Base-by-base conservation (phyloP, 306 rosid genomes). In the Fragaria iinumae region DNA sequence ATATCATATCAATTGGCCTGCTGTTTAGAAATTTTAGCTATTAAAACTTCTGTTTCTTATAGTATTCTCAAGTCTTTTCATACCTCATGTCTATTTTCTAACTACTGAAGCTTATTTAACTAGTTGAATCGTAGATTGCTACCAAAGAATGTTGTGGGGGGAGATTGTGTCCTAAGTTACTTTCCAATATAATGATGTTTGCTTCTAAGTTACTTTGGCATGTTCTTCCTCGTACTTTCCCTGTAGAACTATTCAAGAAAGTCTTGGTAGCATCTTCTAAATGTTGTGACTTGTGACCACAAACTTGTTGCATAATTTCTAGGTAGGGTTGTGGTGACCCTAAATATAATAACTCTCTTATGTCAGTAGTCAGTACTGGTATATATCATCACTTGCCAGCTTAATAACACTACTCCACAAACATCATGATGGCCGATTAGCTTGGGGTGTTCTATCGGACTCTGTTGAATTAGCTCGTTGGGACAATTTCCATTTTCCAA, bases 161-260 rank as follows among this genome's bases (percentile, higher is more conserved):
- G 34, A 67, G 57, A 56, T 50, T 45, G 59, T 67, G 56, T 45
- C 23, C 8, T 14, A 57, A 62, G 74, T 29, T 69, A 74, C 81
- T 38, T 11, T 9, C 69, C 38, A 17, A 57, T 2, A 25, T 16
- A 60, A 43, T 4, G 82, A 60, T 69, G 64, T 29, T 38, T 80
- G 71, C 69, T 59, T 60, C 57, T 5, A 32, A 47, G 36, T 68
- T 47, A 49, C 44, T 56, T 17, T 43, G 48, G 69, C 68, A 66
- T 73, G 74, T 66, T 69, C 71, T 32, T 79, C 73, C 69, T 67
- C 79, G 53, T 55, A 73, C 78, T 27, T 27, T 79, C 14, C 62
- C 41, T 21, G 2, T 16, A 67, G 27, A 34, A 32, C 23, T 56
- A 63, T 73, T 43, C 36, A 3, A 41, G 44, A 53, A 53, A 5